Conservation (phyloP, 176 grass and related monocot genomes). For the Sorghum bicolor region DNA sequence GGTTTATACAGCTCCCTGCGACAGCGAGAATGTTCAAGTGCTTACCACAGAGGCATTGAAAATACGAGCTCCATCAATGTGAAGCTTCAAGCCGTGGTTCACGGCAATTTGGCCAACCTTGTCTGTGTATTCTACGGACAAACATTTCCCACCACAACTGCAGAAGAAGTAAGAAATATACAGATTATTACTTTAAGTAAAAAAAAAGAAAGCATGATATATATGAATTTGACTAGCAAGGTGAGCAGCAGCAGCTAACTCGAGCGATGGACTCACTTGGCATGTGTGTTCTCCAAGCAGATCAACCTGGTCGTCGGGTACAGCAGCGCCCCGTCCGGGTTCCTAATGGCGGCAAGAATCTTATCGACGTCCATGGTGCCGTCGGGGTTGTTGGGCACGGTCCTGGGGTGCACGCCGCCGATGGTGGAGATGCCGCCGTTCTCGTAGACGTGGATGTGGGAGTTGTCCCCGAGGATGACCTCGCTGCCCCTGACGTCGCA, state of each 20-base stretch:
- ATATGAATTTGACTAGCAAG: neutral
- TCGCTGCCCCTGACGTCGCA: slow-evolving; percentile 84
- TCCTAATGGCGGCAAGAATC: slow-evolving; percentile 66
- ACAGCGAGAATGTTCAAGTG: neutral
- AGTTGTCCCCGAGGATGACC: slow-evolving; percentile 80
- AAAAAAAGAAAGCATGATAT: too few species aligned
- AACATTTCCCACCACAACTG: slow-evolving; percentile 80
- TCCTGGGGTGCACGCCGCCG: slow-evolving; percentile 79
- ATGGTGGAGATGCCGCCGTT: slow-evolving; percentile 90
- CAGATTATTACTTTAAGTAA: too few species aligned
- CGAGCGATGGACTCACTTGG: slow-evolving; percentile 59
- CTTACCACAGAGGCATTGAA: slow-evolving; percentile 94
- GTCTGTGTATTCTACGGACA: slow-evolving; percentile 75
- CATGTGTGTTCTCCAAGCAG: slow-evolving; percentile 97
- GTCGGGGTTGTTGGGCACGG: slow-evolving; percentile 63
- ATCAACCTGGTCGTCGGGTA: slow-evolving; percentile 84
- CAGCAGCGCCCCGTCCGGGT: slow-evolving; percentile 37
- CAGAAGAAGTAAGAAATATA: neutral
- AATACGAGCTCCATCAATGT: slow-evolving; percentile 95
- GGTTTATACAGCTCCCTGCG: neutral
- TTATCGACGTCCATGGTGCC: slow-evolving; percentile 79
- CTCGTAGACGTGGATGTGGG: slow-evolving; percentile 90
- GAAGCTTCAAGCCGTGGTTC: slow-evolving; percentile 81
- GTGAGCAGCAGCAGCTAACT: neutral
- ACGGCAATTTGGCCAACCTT: slow-evolving; percentile 67